phyloP scores from a whole-genome alignment of 345 rosid genomes.

The Luvunga scandens region DNA sequence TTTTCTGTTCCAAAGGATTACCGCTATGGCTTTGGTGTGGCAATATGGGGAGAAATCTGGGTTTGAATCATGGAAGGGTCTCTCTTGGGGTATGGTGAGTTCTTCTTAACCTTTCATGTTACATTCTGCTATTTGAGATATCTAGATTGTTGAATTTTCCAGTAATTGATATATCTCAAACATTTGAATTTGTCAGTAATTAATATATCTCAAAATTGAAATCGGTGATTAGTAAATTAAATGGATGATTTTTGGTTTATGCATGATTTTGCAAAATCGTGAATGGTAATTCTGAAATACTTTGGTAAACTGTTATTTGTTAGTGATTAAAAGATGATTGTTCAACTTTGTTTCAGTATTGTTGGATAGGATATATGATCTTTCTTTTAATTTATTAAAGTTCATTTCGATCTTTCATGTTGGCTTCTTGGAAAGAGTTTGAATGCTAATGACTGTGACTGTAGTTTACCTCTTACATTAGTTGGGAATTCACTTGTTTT shows the following conservation, averaged over 20 bases:
- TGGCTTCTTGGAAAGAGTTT: background rate
- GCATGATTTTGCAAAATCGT: background rate
- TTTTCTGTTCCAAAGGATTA: slow-evolving; percentile 50
- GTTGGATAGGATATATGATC: slow-evolving; percentile 2
- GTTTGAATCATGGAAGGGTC: slow-evolving; percentile 91
- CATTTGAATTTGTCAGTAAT: too few species aligned
- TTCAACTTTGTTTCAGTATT: background rate
- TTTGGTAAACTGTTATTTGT: background rate
- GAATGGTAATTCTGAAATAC: background rate
- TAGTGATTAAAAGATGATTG: background rate
- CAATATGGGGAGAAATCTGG: slow-evolving; percentile 88
- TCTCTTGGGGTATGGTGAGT: slow-evolving; percentile 95
- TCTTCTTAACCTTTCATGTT: background rate
- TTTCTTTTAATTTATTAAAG: background rate
- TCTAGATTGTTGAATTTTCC: background rate
- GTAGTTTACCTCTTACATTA: background rate
- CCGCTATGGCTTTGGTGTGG: slow-evolving; percentile 96
- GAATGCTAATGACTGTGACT: background rate
- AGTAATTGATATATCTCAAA: background rate
- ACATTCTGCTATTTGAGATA: background rate
- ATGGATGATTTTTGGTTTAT: background rate
- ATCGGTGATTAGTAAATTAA: background rate
- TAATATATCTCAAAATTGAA: too few species aligned
- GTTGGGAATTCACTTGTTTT: background rate
- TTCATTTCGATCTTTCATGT: background rate